Evolutionary conservation across 257 asterid species (phyloP).

Genomic region (Gynochthodes officinalis): DNA sequence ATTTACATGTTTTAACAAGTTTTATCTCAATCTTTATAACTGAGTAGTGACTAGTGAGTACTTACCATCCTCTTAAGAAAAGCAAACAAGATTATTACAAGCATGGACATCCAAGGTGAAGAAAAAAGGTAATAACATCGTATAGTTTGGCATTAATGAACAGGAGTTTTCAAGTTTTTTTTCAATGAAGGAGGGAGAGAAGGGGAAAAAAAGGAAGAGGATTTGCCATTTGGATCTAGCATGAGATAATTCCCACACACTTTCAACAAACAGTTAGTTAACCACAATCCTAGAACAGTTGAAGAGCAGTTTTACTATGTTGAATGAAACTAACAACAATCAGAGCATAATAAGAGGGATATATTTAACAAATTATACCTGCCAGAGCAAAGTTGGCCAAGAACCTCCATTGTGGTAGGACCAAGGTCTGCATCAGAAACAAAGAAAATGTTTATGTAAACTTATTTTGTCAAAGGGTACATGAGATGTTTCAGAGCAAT

Average conservation of each 20-base stretch:
- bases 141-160: background rate
- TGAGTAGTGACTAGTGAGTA: no score
- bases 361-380: constrained; percentile 36
- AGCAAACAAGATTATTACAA: background rate
- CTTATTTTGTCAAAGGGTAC: background rate
- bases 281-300: background rate
- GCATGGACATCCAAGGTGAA: background rate
- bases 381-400: constrained; percentile 84
- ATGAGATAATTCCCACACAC: background rate
- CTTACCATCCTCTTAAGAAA: background rate
- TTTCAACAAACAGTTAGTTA: background rate
- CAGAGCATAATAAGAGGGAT: background rate
- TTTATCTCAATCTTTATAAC: background rate
- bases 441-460: background rate
- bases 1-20: background rate
- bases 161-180: background rate
- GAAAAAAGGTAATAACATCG: background rate
- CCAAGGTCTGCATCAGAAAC: constrained; percentile 59
- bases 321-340: background rate
- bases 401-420: constrained; percentile 82
- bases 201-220: no score
- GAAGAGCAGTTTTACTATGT: background rate
- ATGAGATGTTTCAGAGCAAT: background rate
- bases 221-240: background rate
- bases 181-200: no score